Conservation (phyloP, 805 yeast species). For the Lachancea dasiensis region DNA sequence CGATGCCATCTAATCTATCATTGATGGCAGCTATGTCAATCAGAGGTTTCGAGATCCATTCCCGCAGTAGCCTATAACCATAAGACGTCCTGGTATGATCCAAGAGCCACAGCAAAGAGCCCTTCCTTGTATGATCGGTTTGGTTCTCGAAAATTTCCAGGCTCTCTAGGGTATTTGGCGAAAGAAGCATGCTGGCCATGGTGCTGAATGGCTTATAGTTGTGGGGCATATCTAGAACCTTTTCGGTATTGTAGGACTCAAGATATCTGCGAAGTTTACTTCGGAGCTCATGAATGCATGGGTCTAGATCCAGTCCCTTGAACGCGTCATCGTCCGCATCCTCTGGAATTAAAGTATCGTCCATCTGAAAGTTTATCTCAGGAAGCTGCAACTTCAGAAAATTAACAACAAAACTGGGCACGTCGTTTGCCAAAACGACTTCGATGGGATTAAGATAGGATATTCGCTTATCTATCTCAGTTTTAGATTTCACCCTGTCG, state of each 20-base stretch:
- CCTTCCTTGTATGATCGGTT: constrained; percentile 50
- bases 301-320: constrained; percentile 26
- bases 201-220: constrained; percentile 46
- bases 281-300: constrained; percentile 27
- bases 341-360: not conserved
- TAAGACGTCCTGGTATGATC: constrained; percentile 75
- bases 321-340: constrained; percentile 12
- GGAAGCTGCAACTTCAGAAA: constrained; percentile 33
- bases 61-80: constrained; percentile 59
- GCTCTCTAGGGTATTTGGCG: constrained; percentile 59
- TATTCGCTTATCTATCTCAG: constrained; percentile 66
- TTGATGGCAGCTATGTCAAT: constrained; percentile 47
- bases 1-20: constrained; percentile 58
- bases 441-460: constrained; percentile 75
- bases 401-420: constrained; percentile 32
- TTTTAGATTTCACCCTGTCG: constrained; percentile 48
- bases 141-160: constrained; percentile 69
- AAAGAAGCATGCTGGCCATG: constrained; percentile 44
- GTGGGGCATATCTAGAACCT: constrained; percentile 45
- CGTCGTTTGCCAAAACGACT: constrained; percentile 35
- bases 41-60: constrained; percentile 77
- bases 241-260: constrained; percentile 54
- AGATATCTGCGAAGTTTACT: constrained; percentile 49
- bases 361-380: constrained; percentile 10
- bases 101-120: constrained; percentile 73